A percentile compares a stretch with the other conserved stretches of the same genome.
phyloP scores from a whole-genome alignment of 371 early-diverging fungal genomes.

The Nematocida sp. region DNA sequence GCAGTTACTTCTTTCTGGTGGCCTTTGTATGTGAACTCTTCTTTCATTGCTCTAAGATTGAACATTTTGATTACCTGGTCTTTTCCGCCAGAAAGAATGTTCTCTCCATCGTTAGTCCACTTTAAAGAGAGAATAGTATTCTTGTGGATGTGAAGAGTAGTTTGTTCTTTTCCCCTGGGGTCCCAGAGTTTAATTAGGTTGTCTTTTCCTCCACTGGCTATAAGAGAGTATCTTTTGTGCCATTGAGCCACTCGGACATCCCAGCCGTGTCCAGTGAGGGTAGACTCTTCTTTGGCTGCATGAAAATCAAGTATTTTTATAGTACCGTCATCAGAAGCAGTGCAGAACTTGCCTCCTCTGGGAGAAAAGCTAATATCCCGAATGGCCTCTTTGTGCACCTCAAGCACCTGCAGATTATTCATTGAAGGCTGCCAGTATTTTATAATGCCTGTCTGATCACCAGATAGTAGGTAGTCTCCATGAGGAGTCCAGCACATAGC shows the following conservation, averaged over 20 bases:
- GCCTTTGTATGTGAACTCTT: slow-evolving; percentile 78
- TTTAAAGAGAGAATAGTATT: slow-evolving; percentile 80
- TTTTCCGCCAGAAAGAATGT: slow-evolving; percentile 83
- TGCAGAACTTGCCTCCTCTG: slow-evolving; percentile 84
- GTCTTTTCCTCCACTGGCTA: slow-evolving; percentile 96
- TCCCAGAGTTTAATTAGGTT: slow-evolving; percentile 96
- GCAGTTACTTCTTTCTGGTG: slow-evolving; percentile 82
- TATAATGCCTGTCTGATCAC: slow-evolving; percentile 84
- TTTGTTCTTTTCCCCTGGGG: slow-evolving; percentile 79
- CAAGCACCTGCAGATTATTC: slow-evolving; percentile 85
- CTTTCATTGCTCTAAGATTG: slow-evolving; percentile 88
- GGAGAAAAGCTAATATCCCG: slow-evolving; percentile 77
- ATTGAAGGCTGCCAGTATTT: slow-evolving; percentile 98
- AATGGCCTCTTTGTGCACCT: slow-evolving; percentile 83
- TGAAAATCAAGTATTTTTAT: slow-evolving; percentile 93
- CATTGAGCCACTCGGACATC: slow-evolving; percentile 95
- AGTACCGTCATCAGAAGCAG: slow-evolving; percentile 87
- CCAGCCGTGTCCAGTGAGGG: slow-evolving; percentile 82
- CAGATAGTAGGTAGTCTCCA: slow-evolving; percentile 86
- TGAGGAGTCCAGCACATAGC: slow-evolving; percentile 94
- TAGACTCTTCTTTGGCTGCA: slow-evolving; percentile 73
- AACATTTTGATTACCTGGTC: slow-evolving; percentile 87
- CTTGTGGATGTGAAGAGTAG: slow-evolving; percentile 88
- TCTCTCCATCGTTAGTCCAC: slow-evolving; percentile 93
- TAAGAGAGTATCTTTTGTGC: slow-evolving; percentile 85